Conservation (phyloP, 805 yeast species). For the Deakozyma indianensis region DNA sequence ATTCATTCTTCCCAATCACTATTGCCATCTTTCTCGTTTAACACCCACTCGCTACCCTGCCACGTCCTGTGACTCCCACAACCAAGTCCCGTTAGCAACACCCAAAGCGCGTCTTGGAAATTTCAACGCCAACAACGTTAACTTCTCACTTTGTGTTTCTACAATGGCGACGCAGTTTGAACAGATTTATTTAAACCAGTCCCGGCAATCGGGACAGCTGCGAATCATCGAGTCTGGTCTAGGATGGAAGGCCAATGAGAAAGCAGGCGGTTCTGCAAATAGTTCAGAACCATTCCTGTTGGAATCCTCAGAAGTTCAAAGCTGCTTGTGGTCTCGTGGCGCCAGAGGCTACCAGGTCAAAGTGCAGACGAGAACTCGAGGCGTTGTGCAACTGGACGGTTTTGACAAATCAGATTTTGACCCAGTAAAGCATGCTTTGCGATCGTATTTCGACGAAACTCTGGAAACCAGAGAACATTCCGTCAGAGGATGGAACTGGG, state of each 20-base stretch:
- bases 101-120: too few species aligned
- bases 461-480: slow-evolving; percentile 85
- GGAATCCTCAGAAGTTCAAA: slow-evolving; percentile 71
- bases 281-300: slow-evolving; percentile 65
- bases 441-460: slow-evolving; percentile 54
- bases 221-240: slow-evolving; percentile 94
- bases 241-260: slow-evolving; percentile 76
- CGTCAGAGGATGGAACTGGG: slow-evolving; percentile 99
- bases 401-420: slow-evolving; percentile 73
- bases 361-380: slow-evolving; percentile 76
- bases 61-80: too few species aligned
- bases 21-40: too few species aligned
- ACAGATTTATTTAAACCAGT: slow-evolving; percentile 77
- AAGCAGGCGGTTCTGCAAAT: slow-evolving; percentile 29
- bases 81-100: too few species aligned
- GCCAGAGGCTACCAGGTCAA: slow-evolving; percentile 82
- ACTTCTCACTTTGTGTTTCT: too few species aligned
- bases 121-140: too few species aligned
- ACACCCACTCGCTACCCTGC: too few species aligned
- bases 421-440: slow-evolving; percentile 68
- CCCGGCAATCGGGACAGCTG: slow-evolving; percentile 71
- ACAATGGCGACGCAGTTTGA: slow-evolving; percentile 51
- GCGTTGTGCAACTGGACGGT: slow-evolving; percentile 82
- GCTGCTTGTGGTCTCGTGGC: slow-evolving; percentile 86
- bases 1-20: too few species aligned